Evolutionary conservation across 805 yeast species (phyloP), one percentile per base, ranked within the genome.

Genomic region (Yarrowia yakushimensis): DNA sequence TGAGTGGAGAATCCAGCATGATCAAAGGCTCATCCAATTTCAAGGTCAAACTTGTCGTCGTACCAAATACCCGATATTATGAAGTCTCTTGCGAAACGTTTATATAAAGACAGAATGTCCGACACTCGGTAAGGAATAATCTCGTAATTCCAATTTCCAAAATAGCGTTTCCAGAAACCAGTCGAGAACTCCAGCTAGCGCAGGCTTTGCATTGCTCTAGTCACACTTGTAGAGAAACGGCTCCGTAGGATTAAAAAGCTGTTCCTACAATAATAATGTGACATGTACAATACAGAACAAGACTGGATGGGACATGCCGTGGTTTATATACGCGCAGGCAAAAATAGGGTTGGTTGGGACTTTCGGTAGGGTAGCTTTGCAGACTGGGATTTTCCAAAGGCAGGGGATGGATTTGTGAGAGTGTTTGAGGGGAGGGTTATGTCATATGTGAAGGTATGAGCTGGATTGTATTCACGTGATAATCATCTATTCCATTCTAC

Each of bases 141-240:
- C 59, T 25, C 59, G 59, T 52, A 52, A 52, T 52, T 52, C 59
- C 59, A 52, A 52, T 52, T 25, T 25, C 59, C 59, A 52, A 17
- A 25, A 52, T 52, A 52, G 59, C 59, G 59, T 34, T 36, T 36
- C 57, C 43, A 36, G 43, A 52, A 34, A 52, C 59, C 59, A 52
- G 59, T 52, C 59, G 43, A 52, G 59, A 52, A 52, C 59, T 52
- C 59, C 59, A 52, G 59, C 59, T 52, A 52, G 59, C 43, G 59
- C 59, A 52, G 59, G 59, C 59, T 52, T 48, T 52, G 59, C 43
- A 52, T 52, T 52, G 43, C 43, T 52, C 59, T 52, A 52, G 59
- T 52, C 59, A 52, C 43, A 52, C 43, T 52, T 52, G 59, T 52
- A 52, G 59, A 52, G 59, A 18, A 52, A 52, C 59, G 18, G 33